Percentiles rank a stretch among this genome's conserved stretches.
Conservation (phyloP, 2,329 filamentous ascomycete species). For the Talaromyces sp. region DNA sequence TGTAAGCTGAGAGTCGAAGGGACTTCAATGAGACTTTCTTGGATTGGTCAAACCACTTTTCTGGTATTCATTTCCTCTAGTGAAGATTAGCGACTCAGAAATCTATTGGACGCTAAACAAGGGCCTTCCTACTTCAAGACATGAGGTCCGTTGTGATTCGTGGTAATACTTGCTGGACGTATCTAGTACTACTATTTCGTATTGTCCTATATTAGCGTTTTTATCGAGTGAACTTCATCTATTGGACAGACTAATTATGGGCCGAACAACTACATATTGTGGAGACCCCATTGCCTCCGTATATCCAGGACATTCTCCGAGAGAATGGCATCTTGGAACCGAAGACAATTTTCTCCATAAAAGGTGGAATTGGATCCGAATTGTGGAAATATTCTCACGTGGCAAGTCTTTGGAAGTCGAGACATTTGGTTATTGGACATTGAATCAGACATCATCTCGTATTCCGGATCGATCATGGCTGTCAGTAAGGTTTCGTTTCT, state of each 20-base stretch:
- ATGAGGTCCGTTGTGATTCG: slow-evolving; percentile 4
- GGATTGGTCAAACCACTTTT: background rate
- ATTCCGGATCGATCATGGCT: background rate
- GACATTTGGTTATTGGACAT: background rate
- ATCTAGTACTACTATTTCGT: background rate
- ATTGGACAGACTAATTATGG: background rate
- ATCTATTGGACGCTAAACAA: background rate
- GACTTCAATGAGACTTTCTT: background rate
- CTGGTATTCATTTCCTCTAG: background rate
- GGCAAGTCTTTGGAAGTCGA: background rate
- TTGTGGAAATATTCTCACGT: background rate
- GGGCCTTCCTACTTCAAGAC: background rate
- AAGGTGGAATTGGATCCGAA: background rate
- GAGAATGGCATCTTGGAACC: background rate
- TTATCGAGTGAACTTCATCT: background rate
- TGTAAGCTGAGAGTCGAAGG: background rate
- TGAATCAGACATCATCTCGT: background rate
- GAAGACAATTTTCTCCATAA: background rate
- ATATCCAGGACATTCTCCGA: background rate
- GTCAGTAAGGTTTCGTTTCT: background rate
- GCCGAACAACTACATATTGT: background rate
- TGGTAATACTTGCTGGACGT: background rate
- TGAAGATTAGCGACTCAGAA: background rate
- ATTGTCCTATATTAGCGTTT: background rate
- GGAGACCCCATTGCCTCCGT: background rate